Conservation (phyloP, 176 grass and related monocot species). For the Oryza glaberrima region DNA sequence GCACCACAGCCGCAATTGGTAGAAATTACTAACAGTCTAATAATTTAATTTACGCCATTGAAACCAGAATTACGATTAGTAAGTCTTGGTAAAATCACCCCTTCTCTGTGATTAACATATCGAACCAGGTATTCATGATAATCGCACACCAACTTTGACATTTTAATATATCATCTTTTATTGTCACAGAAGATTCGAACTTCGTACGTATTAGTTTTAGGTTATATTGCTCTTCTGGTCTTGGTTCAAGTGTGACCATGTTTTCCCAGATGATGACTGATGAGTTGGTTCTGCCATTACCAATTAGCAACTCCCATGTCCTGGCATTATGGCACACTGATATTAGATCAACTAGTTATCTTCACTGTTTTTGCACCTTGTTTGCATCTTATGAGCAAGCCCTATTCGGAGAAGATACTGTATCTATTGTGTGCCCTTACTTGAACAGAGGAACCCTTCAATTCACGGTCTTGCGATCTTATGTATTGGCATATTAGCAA, state of each 20-base stretch:
- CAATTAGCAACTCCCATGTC: not conserved
- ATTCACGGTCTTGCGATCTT: not conserved
- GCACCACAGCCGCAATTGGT: not conserved
- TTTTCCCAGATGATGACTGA: not conserved
- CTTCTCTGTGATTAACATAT: not conserved
- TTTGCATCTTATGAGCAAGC: conserved; percentile 9
- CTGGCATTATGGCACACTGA: not conserved
- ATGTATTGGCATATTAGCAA: not conserved
- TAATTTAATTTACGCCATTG: not conserved
- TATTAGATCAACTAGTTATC: not conserved
- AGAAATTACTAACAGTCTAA: not conserved
- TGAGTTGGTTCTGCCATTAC: not conserved
- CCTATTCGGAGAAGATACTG: not conserved
- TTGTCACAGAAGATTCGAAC: not conserved
- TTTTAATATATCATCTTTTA: not conserved
- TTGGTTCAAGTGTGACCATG: not conserved
- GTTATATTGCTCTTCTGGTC: not conserved
- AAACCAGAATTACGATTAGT: not conserved
- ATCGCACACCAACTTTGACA: not conserved
- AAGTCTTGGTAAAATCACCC: not conserved
- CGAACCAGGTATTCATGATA: not conserved
- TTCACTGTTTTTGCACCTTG: conserved; percentile 22
- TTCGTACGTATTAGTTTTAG: not conserved
- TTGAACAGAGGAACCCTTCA: not conserved
- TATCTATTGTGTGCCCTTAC: not conserved